Evolutionary conservation across 129 eudicot genomes (phyloP), one percentile per base, ranked within the genome.

Genomic region (Flaveria sonorensis): DNA sequence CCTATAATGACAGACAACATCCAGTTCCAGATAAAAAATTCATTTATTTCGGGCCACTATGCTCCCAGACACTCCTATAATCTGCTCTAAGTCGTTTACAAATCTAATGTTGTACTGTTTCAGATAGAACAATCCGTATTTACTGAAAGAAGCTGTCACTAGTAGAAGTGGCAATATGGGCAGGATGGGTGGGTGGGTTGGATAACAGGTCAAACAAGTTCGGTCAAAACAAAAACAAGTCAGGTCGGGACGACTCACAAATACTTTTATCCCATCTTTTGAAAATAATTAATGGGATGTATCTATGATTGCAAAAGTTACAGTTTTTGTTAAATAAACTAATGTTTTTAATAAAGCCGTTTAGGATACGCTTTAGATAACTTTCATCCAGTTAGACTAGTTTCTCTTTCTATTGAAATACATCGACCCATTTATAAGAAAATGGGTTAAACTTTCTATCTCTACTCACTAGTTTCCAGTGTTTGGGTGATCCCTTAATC

Each of bases 41-140:
- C 64, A 64, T 32, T 76, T 50, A 64, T 46, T 47, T 48, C 19
- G 61, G 72, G 72, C 62, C 36, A 12, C 48, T 32, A 64, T 75
- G 71, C 51, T 75, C 60, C 70, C 12, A n/a, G 48, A 7, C 52
- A 63, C 51, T 50, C 50, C 62, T 51, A 64, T 76, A 19, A 50
- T 64, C 72, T 30, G 52, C 64, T 47, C 47, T 18, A 32, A 65
- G 39, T 76, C 52, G 50, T 51, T 65, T 64, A 64, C n/a, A 2
- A 19, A 61, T 30, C 13, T 46, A 76, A 64, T 9, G 30, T 24
- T 45, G 11, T 61, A 60, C 12, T 60, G 70, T 47, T 75, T 28
- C 50, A 21, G 36, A 47, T 19, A 8, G 36, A 63, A 48, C 23
- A 36, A 76, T 48, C 8, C 11, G 23, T 30, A n/a, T 62, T 50